Conservation (phyloP, 192 early-diverging fungal species). For the Coemansia sp. region DNA sequence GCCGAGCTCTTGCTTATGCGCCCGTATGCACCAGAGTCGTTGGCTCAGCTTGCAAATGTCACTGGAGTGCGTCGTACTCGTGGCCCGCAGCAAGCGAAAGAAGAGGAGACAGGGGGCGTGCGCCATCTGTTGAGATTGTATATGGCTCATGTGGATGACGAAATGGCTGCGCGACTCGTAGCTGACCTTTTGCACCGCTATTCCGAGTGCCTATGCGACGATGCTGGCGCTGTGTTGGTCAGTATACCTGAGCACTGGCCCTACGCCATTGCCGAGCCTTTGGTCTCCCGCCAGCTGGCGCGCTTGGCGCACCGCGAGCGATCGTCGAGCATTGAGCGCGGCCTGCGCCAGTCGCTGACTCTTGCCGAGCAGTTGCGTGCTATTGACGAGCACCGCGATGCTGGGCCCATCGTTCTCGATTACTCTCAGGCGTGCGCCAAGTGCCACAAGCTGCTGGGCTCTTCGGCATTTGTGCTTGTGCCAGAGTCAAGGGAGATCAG, state of each 20-base stretch:
- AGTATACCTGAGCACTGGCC: constrained; percentile 47
- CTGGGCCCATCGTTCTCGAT: constrained; percentile 28
- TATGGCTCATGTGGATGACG: constrained; percentile 32
- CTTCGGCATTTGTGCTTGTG: constrained; percentile 46
- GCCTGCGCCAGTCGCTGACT: constrained; percentile 17
- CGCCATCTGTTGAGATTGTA: constrained; percentile 27
- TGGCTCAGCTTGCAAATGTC: constrained; percentile 22
- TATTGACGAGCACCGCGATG: neutral
- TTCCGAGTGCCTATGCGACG: neutral
- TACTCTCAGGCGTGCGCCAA: constrained; percentile 49
- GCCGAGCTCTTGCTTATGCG: constrained; percentile 42
- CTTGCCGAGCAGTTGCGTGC: constrained; percentile 8
- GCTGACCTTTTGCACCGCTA: constrained; percentile 25
- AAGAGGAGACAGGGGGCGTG: constrained; percentile 7
- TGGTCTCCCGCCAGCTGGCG: constrained; percentile 31
- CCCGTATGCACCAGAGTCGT: constrained; percentile 21
- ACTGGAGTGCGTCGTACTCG: neutral
- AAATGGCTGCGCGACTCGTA: constrained; percentile 41
- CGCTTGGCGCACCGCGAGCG: constrained; percentile 12
- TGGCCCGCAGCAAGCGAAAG: neutral
- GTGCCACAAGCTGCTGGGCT: constrained; percentile 53
- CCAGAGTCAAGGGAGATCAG: constrained; percentile 25
- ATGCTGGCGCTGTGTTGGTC: constrained; percentile 13
- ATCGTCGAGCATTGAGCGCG: constrained; percentile 9
- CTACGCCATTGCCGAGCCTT: constrained; percentile 24